A percentile compares a stretch with the other conserved stretches of the same genome.
Evolutionary conservation across 495 filamentous ascomycete species (phyloP).

Genomic region (Penicillium macrosclerotiorum): DNA sequence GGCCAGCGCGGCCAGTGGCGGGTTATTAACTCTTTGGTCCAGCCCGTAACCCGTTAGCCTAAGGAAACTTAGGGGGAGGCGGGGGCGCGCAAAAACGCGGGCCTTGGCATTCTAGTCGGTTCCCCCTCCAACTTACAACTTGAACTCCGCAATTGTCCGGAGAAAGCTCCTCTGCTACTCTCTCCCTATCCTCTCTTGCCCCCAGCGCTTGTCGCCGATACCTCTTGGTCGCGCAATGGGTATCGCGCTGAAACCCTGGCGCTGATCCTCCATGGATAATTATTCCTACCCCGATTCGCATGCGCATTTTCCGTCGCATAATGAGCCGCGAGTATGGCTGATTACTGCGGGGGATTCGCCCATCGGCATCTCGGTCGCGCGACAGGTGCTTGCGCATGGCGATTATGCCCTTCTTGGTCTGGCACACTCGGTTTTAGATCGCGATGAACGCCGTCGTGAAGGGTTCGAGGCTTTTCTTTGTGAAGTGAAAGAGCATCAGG

Average conservation of each 20-base stretch:
- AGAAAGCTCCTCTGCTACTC: not conserved
- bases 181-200: not conserved
- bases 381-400: slow-evolving; percentile 76
- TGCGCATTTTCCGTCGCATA: slow-evolving; percentile 57
- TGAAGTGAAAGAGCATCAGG: slow-evolving; percentile 66
- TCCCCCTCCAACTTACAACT: slow-evolving; percentile 13
- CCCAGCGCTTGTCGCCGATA: slow-evolving; percentile 2
- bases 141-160: slow-evolving; percentile 10
- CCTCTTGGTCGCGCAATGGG: slow-evolving; percentile 30
- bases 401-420: slow-evolving; percentile 82
- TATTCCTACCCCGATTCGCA: slow-evolving; percentile 37
- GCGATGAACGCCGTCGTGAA: slow-evolving; percentile 43
- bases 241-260: slow-evolving; percentile 25
- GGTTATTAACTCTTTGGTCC: slow-evolving; percentile 3
- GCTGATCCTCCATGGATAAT: slow-evolving; percentile 36
- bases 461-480: slow-evolving; percentile 56
- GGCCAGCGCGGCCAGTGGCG: slow-evolving; percentile 23
- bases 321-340: slow-evolving; percentile 75
- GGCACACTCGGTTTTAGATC: slow-evolving; percentile 49
- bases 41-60: slow-evolving; percentile 2
- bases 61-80: slow-evolving; percentile 18
- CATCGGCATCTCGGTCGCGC: slow-evolving; percentile 68
- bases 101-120: slow-evolving; percentile 21
- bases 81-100: too few relatives aligned
- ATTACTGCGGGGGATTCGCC: slow-evolving; percentile 80